Base-by-base conservation (phyloP, 176 grass and related monocot species). In the Otatea glauca region DNA sequence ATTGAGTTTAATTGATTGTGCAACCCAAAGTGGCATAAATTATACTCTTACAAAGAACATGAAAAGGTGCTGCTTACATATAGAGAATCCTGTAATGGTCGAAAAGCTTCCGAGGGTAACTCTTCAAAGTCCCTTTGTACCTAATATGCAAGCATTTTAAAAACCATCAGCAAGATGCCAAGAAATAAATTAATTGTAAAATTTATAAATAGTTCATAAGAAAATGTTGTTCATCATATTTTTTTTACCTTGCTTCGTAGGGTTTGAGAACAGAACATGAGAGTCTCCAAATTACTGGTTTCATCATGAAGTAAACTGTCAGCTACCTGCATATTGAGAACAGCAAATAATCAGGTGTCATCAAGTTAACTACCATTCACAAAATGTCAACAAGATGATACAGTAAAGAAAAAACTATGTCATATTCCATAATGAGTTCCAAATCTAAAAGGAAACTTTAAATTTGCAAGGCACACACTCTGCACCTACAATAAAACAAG, bases 61-160 rank as follows among this genome's bases (percentile, higher is more conserved):
- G 3, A 68, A 50, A 89, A 51, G 47, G 53, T 72, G 20, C 18
- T 68, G 53, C 91, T 99, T 88, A 99, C 96, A 47, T 91, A 99
- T 94, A 99, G 88, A 49, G 96, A 99, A 78, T 96, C 91, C 15
- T 92, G 93, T 61, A 99, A 75, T 55, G 75, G 88, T 84, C 91
- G 78, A 86, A 99, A 99, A 68, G 96, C 91, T 94, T 91, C 96
- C 5, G 79, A 88, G 17, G 93, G 96, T 74, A 99, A 84, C 86
- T 99, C 96, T 88, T 99, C 96, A 88, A 99, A 99, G 84, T 99
- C 93, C 58, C 91, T 90, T 94, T 99, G 96, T 62, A 99, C 96
- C 96, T 99, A 86, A 78, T 83, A 81, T 77, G 47, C 50, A 91
- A 80, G 69, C 7, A 68, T 77, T 76, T 68, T 60, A 70, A 25